A percentile compares a stretch with the other conserved stretches of the same genome.
Evolutionary conservation across 1,284 basidiomycete species (phyloP).

Genomic region (Crepidotus sp.): DNA sequence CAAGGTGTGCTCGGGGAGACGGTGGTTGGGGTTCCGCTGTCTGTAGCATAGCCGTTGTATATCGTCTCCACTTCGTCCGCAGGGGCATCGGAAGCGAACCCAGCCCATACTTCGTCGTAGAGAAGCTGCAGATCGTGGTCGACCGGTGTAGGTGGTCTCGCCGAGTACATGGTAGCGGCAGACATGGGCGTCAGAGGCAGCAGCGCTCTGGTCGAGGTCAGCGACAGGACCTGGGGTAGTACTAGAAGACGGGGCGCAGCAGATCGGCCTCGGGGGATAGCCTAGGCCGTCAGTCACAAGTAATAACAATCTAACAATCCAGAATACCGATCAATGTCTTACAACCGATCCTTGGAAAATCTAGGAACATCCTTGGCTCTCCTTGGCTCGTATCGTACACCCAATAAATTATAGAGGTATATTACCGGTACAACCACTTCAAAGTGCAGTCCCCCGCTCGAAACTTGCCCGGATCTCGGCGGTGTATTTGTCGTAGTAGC

Average conservation of each 20-base stretch:
- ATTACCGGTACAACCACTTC: constrained; percentile 12
- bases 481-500: constrained; percentile 98
- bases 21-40: constrained; percentile 5
- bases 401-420: constrained; percentile 1
- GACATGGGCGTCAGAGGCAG: constrained; percentile 10
- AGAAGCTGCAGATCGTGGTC: constrained; percentile 17
- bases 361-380: too few relatives aligned
- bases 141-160: constrained; percentile 11
- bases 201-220: background rate
- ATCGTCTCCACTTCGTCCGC: constrained; percentile 13
- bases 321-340: constrained; percentile 8
- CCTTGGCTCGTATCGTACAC: background rate
- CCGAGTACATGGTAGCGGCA: constrained; percentile 11
- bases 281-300: background rate
- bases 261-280: constrained; percentile 7
- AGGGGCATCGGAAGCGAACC: constrained; percentile 12
- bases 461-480: constrained; percentile 91
- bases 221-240: background rate
- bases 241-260: too few relatives aligned
- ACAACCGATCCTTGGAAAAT: too few relatives aligned
- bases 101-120: constrained; percentile 18
- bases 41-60: constrained; percentile 3
- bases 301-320: background rate
- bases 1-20: constrained; percentile 13
- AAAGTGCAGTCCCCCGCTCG: constrained; percentile 90